phyloP scores from a whole-genome alignment of 2,329 filamentous ascomycete species.

The Canariomyces notabilis region DNA sequence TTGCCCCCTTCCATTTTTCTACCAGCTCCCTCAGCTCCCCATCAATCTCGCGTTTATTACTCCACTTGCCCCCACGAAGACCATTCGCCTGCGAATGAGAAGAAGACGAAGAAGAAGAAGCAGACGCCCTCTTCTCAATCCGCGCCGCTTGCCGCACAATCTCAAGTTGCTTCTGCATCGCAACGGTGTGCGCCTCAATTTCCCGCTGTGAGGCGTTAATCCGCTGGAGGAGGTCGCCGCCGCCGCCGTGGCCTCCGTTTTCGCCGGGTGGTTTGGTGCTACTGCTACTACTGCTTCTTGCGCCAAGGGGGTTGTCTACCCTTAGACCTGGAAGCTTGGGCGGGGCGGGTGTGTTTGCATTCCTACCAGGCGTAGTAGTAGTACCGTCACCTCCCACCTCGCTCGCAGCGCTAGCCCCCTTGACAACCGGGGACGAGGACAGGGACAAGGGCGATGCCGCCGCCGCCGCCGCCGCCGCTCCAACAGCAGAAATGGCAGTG shows the following conservation, averaged over 20 bases:
- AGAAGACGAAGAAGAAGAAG: not conserved
- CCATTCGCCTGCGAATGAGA: not conserved
- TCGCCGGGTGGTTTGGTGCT: no score
- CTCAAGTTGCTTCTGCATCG: constrained; percentile 29
- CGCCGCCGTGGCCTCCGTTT: not conserved
- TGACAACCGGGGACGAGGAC: no score
- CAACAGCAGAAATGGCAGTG: no score
- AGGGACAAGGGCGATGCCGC: no score
- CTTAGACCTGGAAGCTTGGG: no score
- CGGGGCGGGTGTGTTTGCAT: no score
- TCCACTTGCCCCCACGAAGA: not conserved
- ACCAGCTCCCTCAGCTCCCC: constrained; percentile 52
- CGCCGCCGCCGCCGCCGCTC: no score
- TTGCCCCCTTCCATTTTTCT: constrained; percentile 56
- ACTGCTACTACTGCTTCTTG: no score
- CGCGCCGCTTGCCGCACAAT: constrained; percentile 44
- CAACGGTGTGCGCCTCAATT: constrained; percentile 4
- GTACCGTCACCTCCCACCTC: no score
- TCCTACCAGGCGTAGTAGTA: no score
- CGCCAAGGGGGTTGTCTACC: no score
- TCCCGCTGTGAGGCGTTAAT: constrained; percentile 14
- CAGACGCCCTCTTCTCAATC: constrained; percentile 35
- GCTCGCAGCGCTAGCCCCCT: no score
- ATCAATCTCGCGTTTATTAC: constrained; percentile 37
- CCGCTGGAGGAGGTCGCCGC: constrained; percentile 11